Evolutionary conservation across 106 monocot genomes (phyloP), one percentile per base, ranked within the genome.

Genomic region (Dendrobium nobile): DNA sequence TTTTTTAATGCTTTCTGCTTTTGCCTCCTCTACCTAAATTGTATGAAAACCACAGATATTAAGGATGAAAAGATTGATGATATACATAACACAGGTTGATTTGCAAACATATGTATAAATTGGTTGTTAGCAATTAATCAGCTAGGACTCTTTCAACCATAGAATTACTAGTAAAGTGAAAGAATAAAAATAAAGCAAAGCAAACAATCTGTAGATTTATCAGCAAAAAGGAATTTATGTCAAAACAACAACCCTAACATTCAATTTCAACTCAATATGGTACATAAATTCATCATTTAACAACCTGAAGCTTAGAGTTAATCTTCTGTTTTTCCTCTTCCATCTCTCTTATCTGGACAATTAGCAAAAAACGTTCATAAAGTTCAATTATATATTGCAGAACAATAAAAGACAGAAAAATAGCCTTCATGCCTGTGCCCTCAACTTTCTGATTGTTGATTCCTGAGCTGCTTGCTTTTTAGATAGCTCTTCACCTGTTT

Each of bases 381-480:
- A 7, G 51, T 28, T 72, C 15, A 77, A 42, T 37, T 65, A 54
- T 40, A 78, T 16, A 54, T 43, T 47, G 5, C 26, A 40, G 67
- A 79, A 37, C 72, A 54, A 61, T 7, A 5, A 42, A 67, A 41
- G 26, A 42, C 9, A 42, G 5, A 72, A 61, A 77, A 78, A 27
- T 73, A 4, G 37, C 54, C 67, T 79, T n/a, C 90, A 87, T 91
- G 79, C 98, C 98, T 98, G 98, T 84, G 98, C 95, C 84, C 98
- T 92, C 75, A 98, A 84, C 81, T 95, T 98, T 78, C 95, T 90
- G 73, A 98, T 98, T 58, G 94, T 95, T 61, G 89, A 82, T 80
- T 98, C 98, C 84, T 98, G 98, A 61, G 88, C 84, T 82, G 98
- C 98, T 95, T 98, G 98, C 83, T 98, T 98, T 84, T 95, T 98